A percentile compares a stretch with the other conserved stretches of the same genome.
phyloP scores from a whole-genome alignment of 805 yeast genomes.

The Saturnispora besseyi region DNA sequence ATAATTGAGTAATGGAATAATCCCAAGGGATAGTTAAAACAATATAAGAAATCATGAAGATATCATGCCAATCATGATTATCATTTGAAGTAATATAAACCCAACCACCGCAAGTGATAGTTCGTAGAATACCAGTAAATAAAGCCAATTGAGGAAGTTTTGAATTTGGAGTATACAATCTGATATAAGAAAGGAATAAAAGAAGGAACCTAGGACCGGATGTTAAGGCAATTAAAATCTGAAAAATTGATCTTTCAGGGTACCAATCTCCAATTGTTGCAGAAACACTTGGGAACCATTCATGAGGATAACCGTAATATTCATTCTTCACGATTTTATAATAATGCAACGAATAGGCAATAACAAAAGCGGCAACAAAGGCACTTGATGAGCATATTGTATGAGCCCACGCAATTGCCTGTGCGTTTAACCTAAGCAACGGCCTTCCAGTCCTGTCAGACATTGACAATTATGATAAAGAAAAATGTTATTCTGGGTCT shows the following conservation, averaged over 20 bases:
- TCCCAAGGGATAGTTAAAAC: slow-evolving; percentile 91
- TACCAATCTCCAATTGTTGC: slow-evolving; percentile 96
- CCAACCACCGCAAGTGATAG: slow-evolving; percentile 98
- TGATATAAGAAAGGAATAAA: slow-evolving; percentile 42
- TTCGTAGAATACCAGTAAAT: slow-evolving; percentile 72
- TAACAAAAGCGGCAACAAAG: slow-evolving; percentile 61
- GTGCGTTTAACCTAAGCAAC: slow-evolving; percentile 44
- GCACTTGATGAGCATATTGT: slow-evolving; percentile 65
- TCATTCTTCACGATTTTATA: slow-evolving; percentile 83
- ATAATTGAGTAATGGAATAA: slow-evolving; percentile 43
- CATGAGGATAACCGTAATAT: slow-evolving; percentile 86
- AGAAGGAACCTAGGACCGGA: slow-evolving; percentile 84
- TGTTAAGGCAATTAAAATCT: slow-evolving; percentile 82
- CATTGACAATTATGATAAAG: neutral
- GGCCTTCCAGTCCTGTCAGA: slow-evolving; percentile 9
- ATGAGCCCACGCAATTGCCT: slow-evolving; percentile 62
- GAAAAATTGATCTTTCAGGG: slow-evolving; percentile 91
- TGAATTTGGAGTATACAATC: slow-evolving; percentile 32
- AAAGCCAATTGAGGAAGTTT: slow-evolving; percentile 35
- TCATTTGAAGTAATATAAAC: slow-evolving; percentile 95
- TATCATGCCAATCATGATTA: slow-evolving; percentile 93
- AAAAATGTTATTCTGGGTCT: neutral
- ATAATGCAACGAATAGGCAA: slow-evolving; percentile 74
- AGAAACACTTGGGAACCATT: slow-evolving; percentile 97
- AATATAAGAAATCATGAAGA: slow-evolving; percentile 88